Base-by-base conservation (phyloP, 23 red algal species). In the Rhodosorus marinus region DNA sequence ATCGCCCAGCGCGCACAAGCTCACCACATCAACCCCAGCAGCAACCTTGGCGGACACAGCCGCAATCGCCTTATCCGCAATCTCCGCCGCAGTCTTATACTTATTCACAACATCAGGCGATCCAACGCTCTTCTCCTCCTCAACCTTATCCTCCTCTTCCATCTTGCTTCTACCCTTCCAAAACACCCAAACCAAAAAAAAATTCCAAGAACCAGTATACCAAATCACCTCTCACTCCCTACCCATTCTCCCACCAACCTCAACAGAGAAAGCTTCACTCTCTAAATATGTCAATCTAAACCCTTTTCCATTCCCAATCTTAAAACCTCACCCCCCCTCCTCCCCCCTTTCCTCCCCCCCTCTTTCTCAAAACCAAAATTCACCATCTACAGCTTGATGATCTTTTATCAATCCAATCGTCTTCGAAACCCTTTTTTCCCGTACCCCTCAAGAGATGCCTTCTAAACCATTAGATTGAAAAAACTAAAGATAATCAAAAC, bases 21-120 rank as follows among this genome's bases (percentile, higher is more conserved):
- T 76, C 20, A 54, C 47, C 4, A 98, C 72, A 15, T 74, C 31
- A 60, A 57, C 63, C 29, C 77, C 77, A 9, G 68, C 27, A 14
- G 48, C 59, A 22, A 74, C 61, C 6, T 73, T 69, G 0, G 48
- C 51, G 25, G 64, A 69, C 26, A 98, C 76, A 0, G 70, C 54
- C 17, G 61, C 67, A 26, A 85, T 36, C 3, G 90, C 90, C 33
- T 70, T 48, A 33, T 85, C 71, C 15, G 69, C 78, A 26, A 86
- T 81, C 5, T 70, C 60, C 40, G 78, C 90, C 5, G 90, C 90
- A 6, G 72, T 59, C 64, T 98, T 98, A 61, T 98, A 98, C 75
- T 98, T 98, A 15, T 76, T 76, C 41, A 85, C 49, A 48, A 98
- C 90, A 38, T 98, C 90, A 11, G 90, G 51, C 20, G 62, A 59